Conservation (phyloP, 441 rosid species). For the Gossypium davidsonii region DNA sequence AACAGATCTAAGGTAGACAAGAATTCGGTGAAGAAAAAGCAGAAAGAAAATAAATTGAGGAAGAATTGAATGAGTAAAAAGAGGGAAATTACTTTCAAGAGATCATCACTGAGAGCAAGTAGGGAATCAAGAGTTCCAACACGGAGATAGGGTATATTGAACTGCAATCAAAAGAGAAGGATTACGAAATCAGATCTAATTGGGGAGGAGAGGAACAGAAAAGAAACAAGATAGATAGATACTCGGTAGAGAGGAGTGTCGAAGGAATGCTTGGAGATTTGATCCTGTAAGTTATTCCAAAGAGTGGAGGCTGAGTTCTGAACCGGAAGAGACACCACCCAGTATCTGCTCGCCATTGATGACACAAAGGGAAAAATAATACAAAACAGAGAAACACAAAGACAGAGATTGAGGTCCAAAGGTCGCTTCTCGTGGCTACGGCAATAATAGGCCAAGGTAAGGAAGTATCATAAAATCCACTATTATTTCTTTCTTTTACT, state of each 20-base stretch:
- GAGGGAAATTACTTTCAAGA: conserved; percentile 52
- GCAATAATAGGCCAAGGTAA: neutral
- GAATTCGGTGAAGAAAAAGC: neutral
- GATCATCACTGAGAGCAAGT: conserved; percentile 91
- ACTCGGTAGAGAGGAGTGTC: conserved; percentile 96
- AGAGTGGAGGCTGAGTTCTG: conserved; percentile 62
- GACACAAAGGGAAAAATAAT: neutral
- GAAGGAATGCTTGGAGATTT: conserved; percentile 90
- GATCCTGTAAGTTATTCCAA: conserved; percentile 78
- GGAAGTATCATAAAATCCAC: neutral
- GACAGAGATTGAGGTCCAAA: neutral
- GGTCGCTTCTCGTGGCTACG: neutral
- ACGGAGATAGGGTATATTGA: conserved; percentile 89
- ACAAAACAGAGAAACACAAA: neutral
- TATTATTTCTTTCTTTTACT: no score
- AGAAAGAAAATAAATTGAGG: neutral
- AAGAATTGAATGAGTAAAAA: neutral
- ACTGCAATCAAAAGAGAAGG: conserved; percentile 39
- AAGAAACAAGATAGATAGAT: conserved; percentile 19
- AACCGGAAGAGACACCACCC: conserved; percentile 88
- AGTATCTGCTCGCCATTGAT: conserved; percentile 83
- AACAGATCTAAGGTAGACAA: neutral
- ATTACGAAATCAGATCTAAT: neutral
- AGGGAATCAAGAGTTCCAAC: conserved; percentile 98
- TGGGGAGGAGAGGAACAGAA: neutral